Evolutionary conservation across 495 filamentous ascomycete genomes (phyloP).

Genomic region (Stereocaulon alpinum): DNA sequence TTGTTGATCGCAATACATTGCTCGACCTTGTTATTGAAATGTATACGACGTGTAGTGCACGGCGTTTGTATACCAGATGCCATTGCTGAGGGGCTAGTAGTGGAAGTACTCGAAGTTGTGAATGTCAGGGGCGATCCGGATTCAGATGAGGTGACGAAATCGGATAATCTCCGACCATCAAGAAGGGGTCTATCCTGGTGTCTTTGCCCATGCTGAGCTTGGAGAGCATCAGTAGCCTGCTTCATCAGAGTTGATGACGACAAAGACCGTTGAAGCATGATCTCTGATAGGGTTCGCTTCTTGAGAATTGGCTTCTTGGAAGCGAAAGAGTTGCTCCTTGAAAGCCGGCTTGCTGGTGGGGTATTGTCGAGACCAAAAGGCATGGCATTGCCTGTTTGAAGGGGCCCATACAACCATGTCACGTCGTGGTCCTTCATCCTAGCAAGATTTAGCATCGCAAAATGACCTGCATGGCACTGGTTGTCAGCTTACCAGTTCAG

Average conservation of each 20-base stretch:
- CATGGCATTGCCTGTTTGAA: constrained; percentile 55
- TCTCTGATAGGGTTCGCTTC: constrained; percentile 89
- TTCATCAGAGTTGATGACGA: constrained; percentile 86
- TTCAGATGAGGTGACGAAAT: constrained; percentile 40
- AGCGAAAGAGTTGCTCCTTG: constrained; percentile 71
- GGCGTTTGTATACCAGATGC: constrained; percentile 53
- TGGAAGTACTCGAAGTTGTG: constrained; percentile 22
- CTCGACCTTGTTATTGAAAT: constrained; percentile 91
- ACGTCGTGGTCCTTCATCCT: constrained; percentile 98
- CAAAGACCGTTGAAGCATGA: constrained; percentile 84
- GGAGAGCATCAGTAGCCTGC: constrained; percentile 84
- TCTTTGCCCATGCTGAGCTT: constrained; percentile 63
- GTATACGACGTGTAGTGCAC: constrained; percentile 70
- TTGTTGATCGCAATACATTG: constrained; percentile 91
- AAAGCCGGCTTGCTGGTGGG: constrained; percentile 51
- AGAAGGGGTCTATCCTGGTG: constrained; percentile 36
- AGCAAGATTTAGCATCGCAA: constrained; percentile 9
- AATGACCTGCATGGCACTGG: not conserved
- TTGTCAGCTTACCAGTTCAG: constrained; percentile 66
- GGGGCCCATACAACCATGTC: constrained; percentile 92
- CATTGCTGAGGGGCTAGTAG: constrained; percentile 28
- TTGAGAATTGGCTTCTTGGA: constrained; percentile 91
- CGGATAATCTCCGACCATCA: constrained; percentile 50
- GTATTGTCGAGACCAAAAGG: constrained; percentile 32
- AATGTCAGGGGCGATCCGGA: constrained; percentile 21